phyloP scores from a whole-genome alignment of 495 filamentous ascomycete species.

The Oidiodendron maius region DNA sequence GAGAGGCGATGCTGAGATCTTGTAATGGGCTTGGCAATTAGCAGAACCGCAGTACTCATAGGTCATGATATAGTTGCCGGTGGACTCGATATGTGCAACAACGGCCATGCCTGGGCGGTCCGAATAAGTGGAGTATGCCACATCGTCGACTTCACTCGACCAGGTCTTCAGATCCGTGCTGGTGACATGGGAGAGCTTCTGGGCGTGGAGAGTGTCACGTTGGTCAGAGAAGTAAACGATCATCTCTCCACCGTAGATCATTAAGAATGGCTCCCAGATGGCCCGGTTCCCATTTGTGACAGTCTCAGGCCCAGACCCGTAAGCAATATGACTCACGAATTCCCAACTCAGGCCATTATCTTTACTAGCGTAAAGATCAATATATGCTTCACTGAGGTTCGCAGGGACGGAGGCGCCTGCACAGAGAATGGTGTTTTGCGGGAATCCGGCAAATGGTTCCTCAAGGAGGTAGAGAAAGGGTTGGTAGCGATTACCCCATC shows the following conservation, averaged over 20 bases:
- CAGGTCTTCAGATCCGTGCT: constrained; percentile 49
- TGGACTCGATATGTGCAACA: not conserved
- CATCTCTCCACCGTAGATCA: constrained; percentile 46
- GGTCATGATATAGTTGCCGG: not conserved
- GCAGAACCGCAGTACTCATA: not conserved
- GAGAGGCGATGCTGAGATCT: not conserved
- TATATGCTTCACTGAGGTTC: constrained; percentile 47
- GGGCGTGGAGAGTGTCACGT: constrained; percentile 53
- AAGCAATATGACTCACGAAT: constrained; percentile 56
- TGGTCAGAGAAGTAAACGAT: constrained; percentile 65
- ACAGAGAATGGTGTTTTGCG: not conserved
- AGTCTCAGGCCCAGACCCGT: constrained; percentile 44
- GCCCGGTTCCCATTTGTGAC: constrained; percentile 52
- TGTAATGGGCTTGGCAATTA: not conserved
- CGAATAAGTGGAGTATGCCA: constrained; percentile 47
- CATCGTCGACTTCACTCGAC: constrained; percentile 52
- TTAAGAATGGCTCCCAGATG: constrained; percentile 64
- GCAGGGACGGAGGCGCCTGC: not conserved
- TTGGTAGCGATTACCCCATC: constrained; percentile 1
- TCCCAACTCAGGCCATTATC: constrained; percentile 54
- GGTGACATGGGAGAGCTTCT: constrained; percentile 58
- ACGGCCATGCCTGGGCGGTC: constrained; percentile 61
- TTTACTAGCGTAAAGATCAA: constrained; percentile 58
- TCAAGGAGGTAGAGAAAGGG: not conserved
- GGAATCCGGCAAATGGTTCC: not conserved